These are phyloP conservation scores for Fusarium sp. DNA, from an alignment of 2,329 filamentous ascomycete genomes.

Conservation along the genomic window DNA sequence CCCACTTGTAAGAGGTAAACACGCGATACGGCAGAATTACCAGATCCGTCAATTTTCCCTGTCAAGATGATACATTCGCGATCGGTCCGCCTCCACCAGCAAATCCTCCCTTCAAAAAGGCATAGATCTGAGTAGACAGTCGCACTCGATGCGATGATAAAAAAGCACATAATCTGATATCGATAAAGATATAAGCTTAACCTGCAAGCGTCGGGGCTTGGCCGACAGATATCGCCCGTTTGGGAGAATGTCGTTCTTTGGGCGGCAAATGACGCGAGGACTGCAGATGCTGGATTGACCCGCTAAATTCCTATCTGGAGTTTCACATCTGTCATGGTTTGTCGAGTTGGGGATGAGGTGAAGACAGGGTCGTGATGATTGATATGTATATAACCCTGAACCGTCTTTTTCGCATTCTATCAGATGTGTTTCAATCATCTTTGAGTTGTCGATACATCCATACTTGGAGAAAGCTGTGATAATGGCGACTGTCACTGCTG, in stretches of 20 bases:
- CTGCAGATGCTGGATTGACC: constrained; percentile 18
- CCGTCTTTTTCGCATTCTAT: constrained; percentile 1
- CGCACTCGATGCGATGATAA: not conserved
- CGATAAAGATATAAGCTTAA: constrained; percentile 31
- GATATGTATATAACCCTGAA: constrained; percentile 35
- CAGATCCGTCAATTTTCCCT: not conserved
- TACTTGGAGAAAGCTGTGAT: not conserved
- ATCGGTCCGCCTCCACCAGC: not conserved
- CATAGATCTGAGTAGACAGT: not conserved
- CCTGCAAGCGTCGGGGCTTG: constrained; percentile 11
- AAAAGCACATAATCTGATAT: not conserved
- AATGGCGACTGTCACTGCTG: constrained; percentile 12
- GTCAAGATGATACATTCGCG: not conserved
- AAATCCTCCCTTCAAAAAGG: not conserved
- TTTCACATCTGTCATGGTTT: constrained; percentile 10
- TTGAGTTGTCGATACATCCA: not conserved
- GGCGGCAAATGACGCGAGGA: constrained; percentile 41
- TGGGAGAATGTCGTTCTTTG: constrained; percentile 40
- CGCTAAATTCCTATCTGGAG: constrained; percentile 32
- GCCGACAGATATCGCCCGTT: constrained; percentile 35
- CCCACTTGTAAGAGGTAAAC: not conserved
- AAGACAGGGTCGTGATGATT: constrained; percentile 12
- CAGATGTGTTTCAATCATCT: not conserved
- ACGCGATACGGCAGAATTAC: not conserved
- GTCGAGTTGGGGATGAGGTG: not conserved